Evolutionary conservation across 2,329 filamentous ascomycete species (phyloP), one percentile per base, ranked within the genome.

Genomic region (Nigrospora sphaerica): DNA sequence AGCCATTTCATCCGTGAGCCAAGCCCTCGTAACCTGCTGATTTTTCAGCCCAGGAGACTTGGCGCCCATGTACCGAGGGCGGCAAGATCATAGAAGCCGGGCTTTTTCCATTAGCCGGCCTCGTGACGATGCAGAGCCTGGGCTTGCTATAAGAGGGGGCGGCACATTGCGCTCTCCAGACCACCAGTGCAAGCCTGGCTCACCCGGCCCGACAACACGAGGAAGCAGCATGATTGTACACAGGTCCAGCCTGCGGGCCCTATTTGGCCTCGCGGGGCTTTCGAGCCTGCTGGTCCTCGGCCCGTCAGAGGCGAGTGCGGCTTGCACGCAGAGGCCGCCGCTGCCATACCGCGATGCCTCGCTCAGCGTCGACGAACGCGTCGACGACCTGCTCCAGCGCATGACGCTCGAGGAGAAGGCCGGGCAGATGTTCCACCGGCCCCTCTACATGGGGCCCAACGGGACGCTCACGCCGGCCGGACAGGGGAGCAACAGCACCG

Each of bases 391-490:
- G 4, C 51, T 70, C 13, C 54, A 58, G 4, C 66, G 70, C 11
- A 75, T 75, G 72, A 72, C 66, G 0, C 41, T 75, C 0, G 65
- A 70, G 35, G 72, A 75, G 50, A 75, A 74, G 46, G 72, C 68
- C 3, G 71, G 71, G 1, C 70, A 73, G 50, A 61, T 75, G 45
- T 74, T 73, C 52, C 70, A 74, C 46, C 60, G 62, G 17, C 62
- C 63, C 44, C 48, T 67, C 34, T 55, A 46, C 43, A 49, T 56
- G 44, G 52, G 53, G n/a, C 48, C 59, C 36, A 57, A 63, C 49
- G 49, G 59, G 46, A 51, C 56, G 12, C 48, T 56, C 17, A 50
- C 54, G 37, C 13, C 39, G 45, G 52, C 49, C 14, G 39, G 42
- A 16, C 39, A 37, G 11, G 32, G 18, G 9, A 35, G 51, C 28